Base-by-base conservation (phyloP, 129 eudicot genomes). In the Mikania micrantha region DNA sequence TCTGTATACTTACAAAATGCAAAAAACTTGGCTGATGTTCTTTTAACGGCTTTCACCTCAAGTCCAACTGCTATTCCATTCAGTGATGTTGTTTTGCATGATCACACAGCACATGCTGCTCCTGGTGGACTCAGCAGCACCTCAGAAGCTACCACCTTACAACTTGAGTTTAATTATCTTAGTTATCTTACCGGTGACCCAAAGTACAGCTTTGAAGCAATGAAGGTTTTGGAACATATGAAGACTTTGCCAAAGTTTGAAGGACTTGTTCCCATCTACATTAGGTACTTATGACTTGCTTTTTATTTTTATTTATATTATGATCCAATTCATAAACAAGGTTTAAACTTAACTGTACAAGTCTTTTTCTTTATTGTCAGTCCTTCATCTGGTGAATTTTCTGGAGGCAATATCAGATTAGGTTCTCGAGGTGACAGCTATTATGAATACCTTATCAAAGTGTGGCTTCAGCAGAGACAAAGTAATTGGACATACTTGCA, bases 361-460 rank as follows among this genome's bases (percentile, higher is more conserved):
- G 59, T n/a, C 31, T 50, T 47, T 56, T 59, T 69, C 8, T 72
- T 58, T 29, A 70, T 54, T 49, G 71, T 75, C 96, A 93, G 99
- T 80, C 99, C 99, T 47, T 67, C 84, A 0, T 73, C 95, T 50
- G 99, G 99, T 74, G 81, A 93, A 50, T 93, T 93, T 69, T 81
- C 87, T 79, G 99, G 99, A 52, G 70, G 71, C 24, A 89, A 86
- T 72, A 93, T 93, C 64, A 81, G 99, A 69, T 81, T 93, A 72
- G 99, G 99, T 78, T 93, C 99, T 60, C 91, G 99, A 62, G 99
- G 99, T 40, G 99, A 93, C 79, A 93, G 99, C 86, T 93, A 93
- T 71, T 93, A 93, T 66, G 99, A 93, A 79, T 93, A 93, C 82
- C 93, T 93, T 35, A 75, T 93, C 38, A 93, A 93, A 83, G 96